Base-by-base conservation (phyloP, 257 asterid species). In the Parsonsia alboflavescens region DNA sequence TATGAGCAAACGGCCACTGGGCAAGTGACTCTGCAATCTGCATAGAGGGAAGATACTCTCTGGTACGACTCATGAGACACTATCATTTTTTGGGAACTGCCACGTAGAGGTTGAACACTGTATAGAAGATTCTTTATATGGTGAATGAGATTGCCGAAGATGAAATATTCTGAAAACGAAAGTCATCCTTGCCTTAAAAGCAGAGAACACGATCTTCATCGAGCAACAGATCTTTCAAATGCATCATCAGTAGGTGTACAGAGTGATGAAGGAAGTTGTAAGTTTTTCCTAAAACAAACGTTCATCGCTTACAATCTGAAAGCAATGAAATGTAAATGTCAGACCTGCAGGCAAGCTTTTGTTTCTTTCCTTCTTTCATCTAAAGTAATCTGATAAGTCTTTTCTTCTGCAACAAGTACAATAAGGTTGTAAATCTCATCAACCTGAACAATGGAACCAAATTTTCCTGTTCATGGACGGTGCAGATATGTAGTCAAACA, bases 21-120 rank as follows among this genome's bases (percentile, higher is more conserved):
- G n/a, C 85, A 80, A 78, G 93, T 90, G 74, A 85, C 86, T 39
- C 80, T 88, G 78, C 96, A 91, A 79, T 89, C 94, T 5, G 94
- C 97, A 17, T 87, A 77, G 75, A 75, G 11, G 81, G 75, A 75
- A 8, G 81, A 76, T 26, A 72, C 1, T 39, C 1, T 39, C 13
- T 30, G 5, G 56, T 64, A 4, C 21, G 24, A 11, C 8, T 41
- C 49, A 4, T 12, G 53, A n/a, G n/a, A n/a, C n/a, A n/a, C n/a
- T n/a, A n/a, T n/a, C n/a, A n/a, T n/a, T n/a, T n/a, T n/a, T n/a
- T n/a, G n/a, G n/a, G n/a, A n/a, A n/a, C n/a, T n/a, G n/a, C n/a
- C n/a, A n/a, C n/a, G n/a, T n/a, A n/a, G n/a, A 7, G 48, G 44
- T 58, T 28, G 80, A 19, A 70, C n/a, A n/a, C 9, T 63, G 46